Evolutionary conservation across 1,284 basidiomycete species (phyloP).

Genomic region (Cystobasidiaceae sp.): DNA sequence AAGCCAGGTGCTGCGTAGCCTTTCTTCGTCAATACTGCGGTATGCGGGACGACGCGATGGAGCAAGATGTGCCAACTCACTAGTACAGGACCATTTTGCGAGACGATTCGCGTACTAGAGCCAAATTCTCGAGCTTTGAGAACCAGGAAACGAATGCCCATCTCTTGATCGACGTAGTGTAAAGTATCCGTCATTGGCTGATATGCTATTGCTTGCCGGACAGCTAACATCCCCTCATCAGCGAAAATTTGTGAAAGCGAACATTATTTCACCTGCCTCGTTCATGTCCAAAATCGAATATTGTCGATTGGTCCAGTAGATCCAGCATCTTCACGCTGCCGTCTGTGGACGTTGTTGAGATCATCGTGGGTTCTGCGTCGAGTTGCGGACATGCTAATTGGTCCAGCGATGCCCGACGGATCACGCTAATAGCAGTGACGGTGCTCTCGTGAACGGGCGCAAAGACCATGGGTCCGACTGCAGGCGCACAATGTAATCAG

Average conservation of each 20-base stretch:
- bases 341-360: conserved; percentile 70
- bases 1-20: conserved; percentile 52
- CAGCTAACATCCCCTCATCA: too few relatives aligned
- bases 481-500: too few relatives aligned
- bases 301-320: conserved; percentile 55
- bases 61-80: conserved; percentile 51
- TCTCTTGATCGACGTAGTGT: conserved; percentile 34
- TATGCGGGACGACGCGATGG: too few relatives aligned
- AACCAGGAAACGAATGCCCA: conserved; percentile 21
- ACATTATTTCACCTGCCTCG: conserved; percentile 50
- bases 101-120: neutral
- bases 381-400: conserved; percentile 61
- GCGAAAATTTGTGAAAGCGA: too few relatives aligned
- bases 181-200: conserved; percentile 29
- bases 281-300: conserved; percentile 63
- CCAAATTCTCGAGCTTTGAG: conserved; percentile 32
- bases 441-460: conserved; percentile 69
- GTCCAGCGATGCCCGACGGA: conserved; percentile 59
- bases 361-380: too few relatives aligned
- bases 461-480: conserved; percentile 59
- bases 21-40: too few relatives aligned
- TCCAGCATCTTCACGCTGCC: conserved; percentile 68
- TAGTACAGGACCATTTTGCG: conserved; percentile 65
- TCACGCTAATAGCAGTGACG: conserved; percentile 65
- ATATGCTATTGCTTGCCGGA: conserved; percentile 22